Evolutionary conservation across 1,284 basidiomycete species (phyloP).

Genomic region (Ganoderma sinense): DNA sequence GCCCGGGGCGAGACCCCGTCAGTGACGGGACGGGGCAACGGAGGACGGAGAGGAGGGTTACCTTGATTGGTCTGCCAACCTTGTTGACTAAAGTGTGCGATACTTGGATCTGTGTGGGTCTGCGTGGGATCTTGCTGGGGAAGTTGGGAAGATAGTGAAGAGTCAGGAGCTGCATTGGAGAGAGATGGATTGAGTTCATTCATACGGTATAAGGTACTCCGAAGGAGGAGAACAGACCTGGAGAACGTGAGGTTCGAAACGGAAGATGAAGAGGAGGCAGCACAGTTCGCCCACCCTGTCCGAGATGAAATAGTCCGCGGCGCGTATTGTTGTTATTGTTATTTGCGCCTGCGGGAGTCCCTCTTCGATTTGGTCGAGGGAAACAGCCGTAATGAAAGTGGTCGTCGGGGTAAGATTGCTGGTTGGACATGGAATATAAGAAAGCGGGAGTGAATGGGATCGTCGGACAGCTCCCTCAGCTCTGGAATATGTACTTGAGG

Average conservation of each 20-base stretch:
- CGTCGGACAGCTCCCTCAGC: constrained; percentile 41
- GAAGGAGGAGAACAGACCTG: constrained; percentile 78
- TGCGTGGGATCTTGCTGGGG: constrained; percentile 69
- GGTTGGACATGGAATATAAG: constrained; percentile 41
- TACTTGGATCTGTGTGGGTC: constrained; percentile 60
- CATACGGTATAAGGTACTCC: constrained; percentile 37
- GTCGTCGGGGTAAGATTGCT: constrained; percentile 39
- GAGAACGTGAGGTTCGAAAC: constrained; percentile 86
- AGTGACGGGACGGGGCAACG: constrained; percentile 11
- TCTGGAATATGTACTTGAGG: constrained; percentile 39
- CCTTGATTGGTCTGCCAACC: constrained; percentile 56
- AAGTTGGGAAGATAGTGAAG: constrained; percentile 61
- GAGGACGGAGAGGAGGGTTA: constrained; percentile 42
- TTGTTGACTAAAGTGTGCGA: constrained; percentile 54
- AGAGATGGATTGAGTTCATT: constrained; percentile 36
- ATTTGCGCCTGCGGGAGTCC: constrained; percentile 38
- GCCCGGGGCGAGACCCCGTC: constrained; percentile 24
- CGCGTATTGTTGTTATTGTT: constrained; percentile 35
- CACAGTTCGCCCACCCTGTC: constrained; percentile 87
- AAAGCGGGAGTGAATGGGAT: constrained; percentile 42
- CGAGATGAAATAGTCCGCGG: constrained; percentile 61
- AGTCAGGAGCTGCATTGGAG: constrained; percentile 40
- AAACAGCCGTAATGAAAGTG: constrained; percentile 45
- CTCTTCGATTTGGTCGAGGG: constrained; percentile 37
- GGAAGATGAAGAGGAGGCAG: constrained; percentile 84